Percentiles rank a stretch among this genome's conserved stretches.
Conservation (phyloP, 208 protist genomes). For the Leishmania aethiopica region DNA sequence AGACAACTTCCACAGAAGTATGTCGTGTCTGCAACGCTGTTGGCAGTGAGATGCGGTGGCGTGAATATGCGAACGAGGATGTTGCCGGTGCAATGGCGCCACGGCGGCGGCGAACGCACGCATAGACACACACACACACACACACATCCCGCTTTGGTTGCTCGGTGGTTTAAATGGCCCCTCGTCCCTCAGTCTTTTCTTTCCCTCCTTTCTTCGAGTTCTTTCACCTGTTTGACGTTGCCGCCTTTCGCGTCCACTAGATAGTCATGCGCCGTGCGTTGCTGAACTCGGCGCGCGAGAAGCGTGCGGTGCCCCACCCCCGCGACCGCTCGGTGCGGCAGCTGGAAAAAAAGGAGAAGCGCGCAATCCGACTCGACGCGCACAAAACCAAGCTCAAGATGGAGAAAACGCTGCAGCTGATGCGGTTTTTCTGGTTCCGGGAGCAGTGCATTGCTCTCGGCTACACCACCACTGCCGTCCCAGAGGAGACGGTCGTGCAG, state of each 20-base stretch:
- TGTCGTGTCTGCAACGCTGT: neutral
- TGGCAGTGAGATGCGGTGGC: neutral
- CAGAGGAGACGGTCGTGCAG: constrained; percentile 38
- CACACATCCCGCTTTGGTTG: neutral
- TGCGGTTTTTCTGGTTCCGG: constrained; percentile 81
- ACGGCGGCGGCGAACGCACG: neutral
- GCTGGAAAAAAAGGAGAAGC: constrained; percentile 61
- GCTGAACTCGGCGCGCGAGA: constrained; percentile 35
- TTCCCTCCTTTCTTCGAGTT: neutral
- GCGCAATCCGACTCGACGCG: constrained; percentile 33
- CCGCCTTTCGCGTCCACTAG: neutral
- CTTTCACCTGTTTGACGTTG: neutral
- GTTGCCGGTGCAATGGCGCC: neutral
- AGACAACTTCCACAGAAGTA: neutral
- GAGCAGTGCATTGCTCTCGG: constrained; percentile 68
- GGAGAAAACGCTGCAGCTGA: constrained; percentile 39
- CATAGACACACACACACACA: neutral
- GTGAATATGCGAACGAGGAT: neutral
- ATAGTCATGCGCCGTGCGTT: constrained; percentile 28
- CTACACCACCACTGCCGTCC: constrained; percentile 31
- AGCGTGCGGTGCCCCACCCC: constrained; percentile 53
- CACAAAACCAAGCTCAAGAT: constrained; percentile 44
- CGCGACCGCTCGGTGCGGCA: constrained; percentile 77
- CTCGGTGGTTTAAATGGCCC: neutral
- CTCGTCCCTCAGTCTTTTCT: constrained; percentile 9